phyloP scores from a whole-genome alignment of 1,284 basidiomycete genomes.

The Ceratobasidium sp. region DNA sequence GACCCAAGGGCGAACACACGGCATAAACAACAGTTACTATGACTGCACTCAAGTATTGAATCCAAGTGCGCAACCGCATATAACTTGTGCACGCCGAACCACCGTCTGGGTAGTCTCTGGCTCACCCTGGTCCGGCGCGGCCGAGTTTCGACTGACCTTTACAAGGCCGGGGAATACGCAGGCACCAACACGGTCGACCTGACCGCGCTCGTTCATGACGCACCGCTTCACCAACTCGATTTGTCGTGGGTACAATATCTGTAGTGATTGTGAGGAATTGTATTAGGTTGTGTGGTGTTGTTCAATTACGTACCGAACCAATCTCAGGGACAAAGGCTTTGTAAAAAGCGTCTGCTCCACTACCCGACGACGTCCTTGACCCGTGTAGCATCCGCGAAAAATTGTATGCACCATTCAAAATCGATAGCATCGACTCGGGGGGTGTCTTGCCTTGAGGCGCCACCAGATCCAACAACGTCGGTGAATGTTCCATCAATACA shows the following conservation, averaged over 20 bases:
- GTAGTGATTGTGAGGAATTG: neutral
- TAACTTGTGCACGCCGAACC: conserved; percentile 81
- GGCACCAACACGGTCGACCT: conserved; percentile 76
- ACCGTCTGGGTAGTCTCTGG: conserved; percentile 71
- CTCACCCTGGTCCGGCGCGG: conserved; percentile 55
- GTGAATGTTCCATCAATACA: conserved; percentile 74
- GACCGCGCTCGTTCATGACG: conserved; percentile 73
- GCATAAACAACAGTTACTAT: neutral
- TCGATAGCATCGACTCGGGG: conserved; percentile 55
- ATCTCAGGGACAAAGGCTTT: conserved; percentile 83
- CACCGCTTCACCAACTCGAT: conserved; percentile 83
- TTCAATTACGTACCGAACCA: conserved; percentile 60
- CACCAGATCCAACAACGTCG: conserved; percentile 62
- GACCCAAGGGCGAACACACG: neutral
- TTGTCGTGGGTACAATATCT: conserved; percentile 66
- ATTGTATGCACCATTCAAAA: conserved; percentile 74
- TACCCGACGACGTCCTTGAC: conserved; percentile 66
- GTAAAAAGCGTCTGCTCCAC: conserved; percentile 74
- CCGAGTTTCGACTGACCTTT: conserved; percentile 68
- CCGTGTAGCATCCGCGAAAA: conserved; percentile 86
- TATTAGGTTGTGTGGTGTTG: conserved; percentile 36
- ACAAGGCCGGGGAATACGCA: conserved; percentile 86
- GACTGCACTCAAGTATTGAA: conserved; percentile 14
- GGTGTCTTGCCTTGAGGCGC: conserved; percentile 52
- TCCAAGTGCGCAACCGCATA: conserved; percentile 78